These are phyloP conservation scores for Fraxinus cuspidata DNA, from an alignment of 257 asterid genomes.

Conservation along the genomic window DNA sequence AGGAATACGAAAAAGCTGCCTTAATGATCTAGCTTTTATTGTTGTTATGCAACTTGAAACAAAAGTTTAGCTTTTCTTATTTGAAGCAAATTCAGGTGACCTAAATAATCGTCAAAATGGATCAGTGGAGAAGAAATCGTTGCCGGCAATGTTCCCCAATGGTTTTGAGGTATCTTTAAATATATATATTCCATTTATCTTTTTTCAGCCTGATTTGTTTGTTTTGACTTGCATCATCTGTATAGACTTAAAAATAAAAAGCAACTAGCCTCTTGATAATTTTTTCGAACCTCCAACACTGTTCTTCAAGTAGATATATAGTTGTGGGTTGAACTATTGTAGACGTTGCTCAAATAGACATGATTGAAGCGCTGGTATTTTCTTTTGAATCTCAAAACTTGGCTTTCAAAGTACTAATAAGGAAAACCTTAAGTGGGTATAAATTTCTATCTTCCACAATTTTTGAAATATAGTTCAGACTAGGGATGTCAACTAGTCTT, in stretches of 20 bases:
- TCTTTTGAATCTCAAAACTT: too few relatives aligned
- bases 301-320: conserved; percentile 11
- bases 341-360: conserved; percentile 6
- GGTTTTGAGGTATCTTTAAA: conserved; percentile 58
- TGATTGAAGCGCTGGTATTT: conserved; percentile 10
- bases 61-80: conserved; percentile 27
- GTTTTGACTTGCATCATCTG: conserved; percentile 11
- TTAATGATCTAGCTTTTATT: conserved; percentile 9
- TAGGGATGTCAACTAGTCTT: too few relatives aligned
- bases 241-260: conserved; percentile 12
- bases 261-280: conserved; percentile 11
- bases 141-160: conserved; percentile 55
- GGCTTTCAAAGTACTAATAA: too few relatives aligned
- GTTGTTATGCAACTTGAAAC: conserved; percentile 1
- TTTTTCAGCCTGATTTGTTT: conserved; percentile 9
- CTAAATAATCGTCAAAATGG: conserved; percentile 43
- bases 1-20: neutral
- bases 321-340: neutral
- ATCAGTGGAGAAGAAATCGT: conserved; percentile 40
- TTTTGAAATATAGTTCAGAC: neutral
- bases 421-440: neutral
- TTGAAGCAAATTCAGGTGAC: conserved; percentile 40
- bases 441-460: conserved; percentile 9
- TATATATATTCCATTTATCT: neutral
- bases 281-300: conserved; percentile 10